Evolutionary conservation across 352 stramenopile species (phyloP), one percentile per base, ranked within the genome.

Genomic region (Phytophthora constricta): DNA sequence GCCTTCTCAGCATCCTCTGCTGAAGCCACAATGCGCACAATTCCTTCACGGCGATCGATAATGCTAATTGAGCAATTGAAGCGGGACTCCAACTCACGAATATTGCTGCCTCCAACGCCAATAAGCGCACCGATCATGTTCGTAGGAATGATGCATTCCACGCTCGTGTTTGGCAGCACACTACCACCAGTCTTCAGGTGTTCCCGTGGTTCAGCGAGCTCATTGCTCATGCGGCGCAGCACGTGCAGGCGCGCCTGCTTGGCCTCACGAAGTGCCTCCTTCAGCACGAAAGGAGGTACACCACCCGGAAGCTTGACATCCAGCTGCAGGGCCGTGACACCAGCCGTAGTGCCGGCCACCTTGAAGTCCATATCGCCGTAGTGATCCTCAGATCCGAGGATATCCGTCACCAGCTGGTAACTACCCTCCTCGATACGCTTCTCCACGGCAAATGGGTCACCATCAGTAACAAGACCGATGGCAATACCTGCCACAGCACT

Each of bases 321-420:
- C 26, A 99, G 76, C 74, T 99, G 97, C 53, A 99, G 87, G 22
- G 97, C 96, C 23, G 97, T 99, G 50, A 99, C 96, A 43, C 95
- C 94, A 13, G 61, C 66, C 17, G 77, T 74, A 11, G 93, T 98
- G 22, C 95, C 95, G 10, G 93, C 95, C 48, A 99, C 77, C 84
- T 99, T 99, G 74, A 99, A 99, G 72, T 99, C 97, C 96, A 99
- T 99, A 79, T 98, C 93, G 47, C 97, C 97, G 62, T 98, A 96
- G 65, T 98, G 93, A 81, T 99, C 97, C 66, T 99, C 97, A 5
- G 96, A 95, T 33, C 97, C 97, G 41, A 98, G 78, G 68, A 99
- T 99, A 72, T 99, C 97, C 1, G 96, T 99, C 51, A 99, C 65
- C 55, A 99, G 90, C 4, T 97, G 78, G 51, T 97, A 97, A 41